Conservation (phyloP, 2,329 filamentous ascomycete genomes). For the Eutypa lata region DNA sequence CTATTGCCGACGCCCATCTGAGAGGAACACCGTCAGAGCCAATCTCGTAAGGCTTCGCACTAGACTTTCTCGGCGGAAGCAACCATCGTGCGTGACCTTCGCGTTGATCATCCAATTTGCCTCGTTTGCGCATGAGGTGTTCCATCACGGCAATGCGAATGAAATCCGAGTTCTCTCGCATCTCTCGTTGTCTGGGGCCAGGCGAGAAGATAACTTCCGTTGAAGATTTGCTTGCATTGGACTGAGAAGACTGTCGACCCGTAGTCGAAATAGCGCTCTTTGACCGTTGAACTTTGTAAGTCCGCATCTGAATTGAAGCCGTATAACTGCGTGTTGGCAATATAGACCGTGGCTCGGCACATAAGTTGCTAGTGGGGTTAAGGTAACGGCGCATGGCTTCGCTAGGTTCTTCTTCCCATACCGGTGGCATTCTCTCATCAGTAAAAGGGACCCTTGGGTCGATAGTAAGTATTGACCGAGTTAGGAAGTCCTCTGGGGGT, state of each 20-base stretch:
- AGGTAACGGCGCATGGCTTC: constrained; percentile 65
- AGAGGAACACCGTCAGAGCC: constrained; percentile 56
- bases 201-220: constrained; percentile 37
- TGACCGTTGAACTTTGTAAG: constrained; percentile 59
- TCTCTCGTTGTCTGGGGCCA: constrained; percentile 59
- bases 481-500: constrained; percentile 64
- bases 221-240: constrained; percentile 26
- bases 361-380: constrained; percentile 57
- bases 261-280: constrained; percentile 31
- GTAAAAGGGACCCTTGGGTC: constrained; percentile 65
- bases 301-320: constrained; percentile 70
- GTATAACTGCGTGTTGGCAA: constrained; percentile 46
- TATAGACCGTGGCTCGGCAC: constrained; percentile 37
- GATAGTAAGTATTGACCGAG: constrained; percentile 64
- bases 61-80: constrained; percentile 60
- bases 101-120: constrained; percentile 63
- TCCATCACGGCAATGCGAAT: constrained; percentile 70
- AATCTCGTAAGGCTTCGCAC: constrained; percentile 52
- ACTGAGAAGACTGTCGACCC: constrained; percentile 21
- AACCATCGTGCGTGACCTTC: constrained; percentile 67
- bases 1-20: constrained; percentile 49
- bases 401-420: constrained; percentile 61
- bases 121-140: constrained; percentile 66
- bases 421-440: constrained; percentile 63
- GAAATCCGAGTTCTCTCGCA: constrained; percentile 68